phyloP scores from a whole-genome alignment of 73 alveolate species.

The Paramecium octaurelia region DNA sequence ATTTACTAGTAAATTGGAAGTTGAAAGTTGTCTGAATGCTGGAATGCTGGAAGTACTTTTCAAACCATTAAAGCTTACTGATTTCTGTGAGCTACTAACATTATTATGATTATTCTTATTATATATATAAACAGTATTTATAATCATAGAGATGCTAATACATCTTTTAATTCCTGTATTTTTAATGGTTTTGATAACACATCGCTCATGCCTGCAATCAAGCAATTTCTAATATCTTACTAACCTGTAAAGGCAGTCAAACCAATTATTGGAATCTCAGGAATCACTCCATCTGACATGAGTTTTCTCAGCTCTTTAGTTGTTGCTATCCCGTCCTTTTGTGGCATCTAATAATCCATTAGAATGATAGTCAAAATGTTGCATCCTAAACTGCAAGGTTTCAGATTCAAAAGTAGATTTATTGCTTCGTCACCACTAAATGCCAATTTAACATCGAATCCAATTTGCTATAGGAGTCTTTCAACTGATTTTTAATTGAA shows the following conservation, averaged over 20 bases:
- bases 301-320: background rate
- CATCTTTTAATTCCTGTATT: background rate
- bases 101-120: background rate
- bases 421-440: constrained; percentile 14
- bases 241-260: constrained; percentile 27
- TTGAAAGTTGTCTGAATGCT: constrained; percentile 34
- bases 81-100: background rate
- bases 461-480: background rate
- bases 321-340: background rate
- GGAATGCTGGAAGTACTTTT: constrained; percentile 51
- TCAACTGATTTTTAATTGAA: constrained; percentile 36
- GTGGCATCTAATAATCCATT: constrained; percentile 28
- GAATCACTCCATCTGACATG: background rate
- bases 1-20: background rate
- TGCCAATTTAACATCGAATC: background rate
- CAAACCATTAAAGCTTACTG: constrained; percentile 24
- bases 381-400: background rate
- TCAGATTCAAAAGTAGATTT: background rate
- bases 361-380: background rate
- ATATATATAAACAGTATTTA: background rate
- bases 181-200: constrained; percentile 32
- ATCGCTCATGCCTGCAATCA: constrained; percentile 41
- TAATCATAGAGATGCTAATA: background rate
- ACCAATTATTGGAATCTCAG: constrained; percentile 19
- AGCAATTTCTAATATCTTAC: background rate